phyloP scores from a whole-genome alignment of 1,139 yeast genomes.

The Diutina rugosa region DNA sequence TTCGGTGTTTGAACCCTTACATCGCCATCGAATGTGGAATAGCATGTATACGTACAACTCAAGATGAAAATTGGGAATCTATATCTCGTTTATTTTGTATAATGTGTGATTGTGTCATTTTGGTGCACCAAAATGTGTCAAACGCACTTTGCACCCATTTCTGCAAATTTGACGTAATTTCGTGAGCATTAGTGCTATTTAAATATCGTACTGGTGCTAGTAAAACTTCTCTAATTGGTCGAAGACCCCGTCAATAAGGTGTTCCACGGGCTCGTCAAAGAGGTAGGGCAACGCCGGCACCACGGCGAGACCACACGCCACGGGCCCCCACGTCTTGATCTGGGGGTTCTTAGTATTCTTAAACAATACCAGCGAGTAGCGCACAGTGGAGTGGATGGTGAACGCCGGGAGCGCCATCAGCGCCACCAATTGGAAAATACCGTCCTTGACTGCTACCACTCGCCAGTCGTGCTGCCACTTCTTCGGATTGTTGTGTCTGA shows the following conservation, averaged over 20 bases:
- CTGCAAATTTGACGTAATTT: neutral
- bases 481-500: conserved; percentile 8
- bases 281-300: conserved; percentile 71
- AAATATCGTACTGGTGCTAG: neutral
- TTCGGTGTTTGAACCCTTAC: no score
- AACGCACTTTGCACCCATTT: neutral
- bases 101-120: neutral
- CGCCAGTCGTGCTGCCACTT: conserved; percentile 45
- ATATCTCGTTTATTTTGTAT: no score
- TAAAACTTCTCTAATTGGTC: conserved; percentile 19
- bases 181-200: no score
- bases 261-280: conserved; percentile 77
- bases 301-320: conserved; percentile 59
- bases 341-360: conserved; percentile 26
- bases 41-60: no score
- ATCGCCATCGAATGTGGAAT: no score
- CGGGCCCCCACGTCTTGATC: conserved; percentile 61
- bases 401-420: conserved; percentile 84
- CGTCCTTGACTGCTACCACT: conserved; percentile 52
- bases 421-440: conserved; percentile 68
- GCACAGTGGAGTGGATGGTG: conserved; percentile 70
- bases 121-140: neutral
- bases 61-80: no score
- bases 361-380: conserved; percentile 50
- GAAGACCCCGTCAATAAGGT: conserved; percentile 50